Evolutionary conservation across 345 rosid genomes (phyloP).

Genomic region (Brassica juncea): DNA sequence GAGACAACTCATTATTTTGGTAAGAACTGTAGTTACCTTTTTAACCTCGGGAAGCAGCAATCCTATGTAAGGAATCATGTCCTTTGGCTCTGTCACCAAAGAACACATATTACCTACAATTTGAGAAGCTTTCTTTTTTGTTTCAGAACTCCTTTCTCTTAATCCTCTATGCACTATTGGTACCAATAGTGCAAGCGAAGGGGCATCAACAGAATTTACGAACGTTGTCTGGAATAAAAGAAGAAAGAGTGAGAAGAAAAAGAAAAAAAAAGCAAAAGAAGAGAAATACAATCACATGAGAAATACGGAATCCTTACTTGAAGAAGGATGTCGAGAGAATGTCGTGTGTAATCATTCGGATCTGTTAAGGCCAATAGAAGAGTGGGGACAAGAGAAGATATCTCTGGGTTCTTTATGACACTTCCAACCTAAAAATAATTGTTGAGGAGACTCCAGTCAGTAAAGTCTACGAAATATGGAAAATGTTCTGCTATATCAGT

Average conservation of each 20-base stretch:
- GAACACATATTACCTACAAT: conserved; percentile 99
- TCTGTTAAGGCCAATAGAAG: conserved; percentile 91
- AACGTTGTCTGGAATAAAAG: conserved; percentile 80
- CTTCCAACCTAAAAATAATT: conserved; percentile 70
- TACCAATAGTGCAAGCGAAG: conserved; percentile 93
- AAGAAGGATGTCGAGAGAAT: conserved; percentile 95
- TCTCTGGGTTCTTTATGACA: conserved; percentile 98
- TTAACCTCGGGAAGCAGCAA: conserved; percentile 98
- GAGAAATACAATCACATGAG: not conserved
- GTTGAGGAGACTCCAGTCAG: conserved; percentile 22
- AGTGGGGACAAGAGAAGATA: conserved; percentile 95
- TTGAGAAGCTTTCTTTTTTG: conserved; percentile 96
- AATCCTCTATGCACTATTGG: conserved; percentile 98
- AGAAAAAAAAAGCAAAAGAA: conserved; percentile 4
- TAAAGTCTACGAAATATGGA: conserved; percentile 4
- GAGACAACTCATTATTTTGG: not conserved
- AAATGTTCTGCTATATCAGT: conserved; percentile 12
- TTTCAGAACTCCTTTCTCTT: conserved; percentile 96
- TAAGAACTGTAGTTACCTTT: conserved; percentile 54
- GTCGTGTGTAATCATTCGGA: conserved; percentile 91
- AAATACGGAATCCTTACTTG: conserved; percentile 57
- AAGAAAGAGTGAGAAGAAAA: conserved; percentile 23
- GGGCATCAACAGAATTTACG: conserved; percentile 91
- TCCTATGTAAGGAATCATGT: conserved; percentile 97
- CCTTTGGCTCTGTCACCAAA: conserved; percentile 93